Base-by-base conservation (phyloP, 352 stramenopile genomes). In the Sclerospora graminicola region DNA sequence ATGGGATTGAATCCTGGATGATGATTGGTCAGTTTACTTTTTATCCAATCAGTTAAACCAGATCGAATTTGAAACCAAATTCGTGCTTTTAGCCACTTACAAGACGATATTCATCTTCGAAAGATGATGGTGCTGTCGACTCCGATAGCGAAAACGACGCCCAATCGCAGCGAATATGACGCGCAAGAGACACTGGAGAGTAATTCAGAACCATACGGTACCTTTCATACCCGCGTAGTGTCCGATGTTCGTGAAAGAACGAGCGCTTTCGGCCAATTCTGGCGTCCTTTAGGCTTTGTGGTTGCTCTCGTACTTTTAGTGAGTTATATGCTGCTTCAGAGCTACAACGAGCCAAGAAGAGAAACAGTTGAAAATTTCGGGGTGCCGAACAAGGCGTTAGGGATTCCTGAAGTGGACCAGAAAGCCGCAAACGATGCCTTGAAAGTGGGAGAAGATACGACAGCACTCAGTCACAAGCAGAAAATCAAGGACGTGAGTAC, bases 301-400 rank as follows among this genome's bases (percentile, higher is more conserved):
- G 36, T 38, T 13, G 16, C 61, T 8, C 19, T 65, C 11, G 30
- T 65, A 26, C 6, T 57, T 9, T 2, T 61, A 19, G 36, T 37
- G 18, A 51, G 51, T 9, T 65, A 51, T 21, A 45, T 61, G 45
- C 28, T 61, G 32, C 18, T 65, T 8, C 51, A 57, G 29, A 57
- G 41, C 23, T 23, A 40, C 10, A 45, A 49, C n/a, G 36, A 64
- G 6, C 20, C 28, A 6, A 6, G 11, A 2, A 40, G 27, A 10
- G 20, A 16, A 3, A 18, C 16, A 13, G 27, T 30, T 13, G 11
- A 41, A 3, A 15, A 4, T 7, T 13, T 14, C 2, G 18, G 8
- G 23, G 53, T 11, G 1, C 34, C 29, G 19, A 18, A 20, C 1
- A 35, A 2, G 16, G 7, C 28, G 13, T 23, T 41, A 8, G 13